phyloP scores from a whole-genome alignment of 2,329 filamentous ascomycete species.

The Aspergillus eucalypticola region DNA sequence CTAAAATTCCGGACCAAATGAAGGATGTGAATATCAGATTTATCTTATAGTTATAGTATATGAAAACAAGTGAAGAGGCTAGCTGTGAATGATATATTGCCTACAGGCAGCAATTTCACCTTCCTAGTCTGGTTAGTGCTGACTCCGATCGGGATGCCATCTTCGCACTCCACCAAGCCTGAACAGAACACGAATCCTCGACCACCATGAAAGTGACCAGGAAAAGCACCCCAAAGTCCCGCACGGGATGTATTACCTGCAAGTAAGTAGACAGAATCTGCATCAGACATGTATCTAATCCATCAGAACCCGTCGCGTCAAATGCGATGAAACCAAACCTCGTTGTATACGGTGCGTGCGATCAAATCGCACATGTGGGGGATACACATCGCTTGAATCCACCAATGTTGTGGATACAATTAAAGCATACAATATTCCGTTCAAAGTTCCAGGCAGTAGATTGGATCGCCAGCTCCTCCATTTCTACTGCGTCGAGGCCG shows the following conservation, averaged over 20 bases:
- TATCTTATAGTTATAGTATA: too few relatives aligned
- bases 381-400: background rate
- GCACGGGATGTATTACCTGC: slow-evolving; percentile 12
- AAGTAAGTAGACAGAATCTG: background rate
- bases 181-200: too few relatives aligned
- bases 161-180: too few relatives aligned
- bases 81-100: too few relatives aligned
- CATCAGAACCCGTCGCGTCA: slow-evolving; percentile 10
- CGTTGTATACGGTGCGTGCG: slow-evolving; percentile 12
- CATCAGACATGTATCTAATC: background rate
- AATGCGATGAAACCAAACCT: slow-evolving; percentile 15
- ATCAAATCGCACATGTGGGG: slow-evolving; percentile 6
- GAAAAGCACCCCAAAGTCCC: slow-evolving; percentile 7
- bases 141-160: too few relatives aligned
- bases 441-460: slow-evolving; percentile 27
- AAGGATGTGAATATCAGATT: too few relatives aligned
- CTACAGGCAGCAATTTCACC: too few relatives aligned
- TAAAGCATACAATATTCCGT: slow-evolving; percentile 24
- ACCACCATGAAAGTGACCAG: background rate
- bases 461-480: slow-evolving; percentile 26
- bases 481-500: slow-evolving; percentile 25
- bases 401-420: slow-evolving; percentile 1
- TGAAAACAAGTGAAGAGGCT: too few relatives aligned
- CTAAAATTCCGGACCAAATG: too few relatives aligned
- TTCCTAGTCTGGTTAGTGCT: too few relatives aligned